Percentiles rank a stretch among this genome's conserved stretches.
phyloP scores from a whole-genome alignment of 106 monocot species.

The Ottelia alismoides region DNA sequence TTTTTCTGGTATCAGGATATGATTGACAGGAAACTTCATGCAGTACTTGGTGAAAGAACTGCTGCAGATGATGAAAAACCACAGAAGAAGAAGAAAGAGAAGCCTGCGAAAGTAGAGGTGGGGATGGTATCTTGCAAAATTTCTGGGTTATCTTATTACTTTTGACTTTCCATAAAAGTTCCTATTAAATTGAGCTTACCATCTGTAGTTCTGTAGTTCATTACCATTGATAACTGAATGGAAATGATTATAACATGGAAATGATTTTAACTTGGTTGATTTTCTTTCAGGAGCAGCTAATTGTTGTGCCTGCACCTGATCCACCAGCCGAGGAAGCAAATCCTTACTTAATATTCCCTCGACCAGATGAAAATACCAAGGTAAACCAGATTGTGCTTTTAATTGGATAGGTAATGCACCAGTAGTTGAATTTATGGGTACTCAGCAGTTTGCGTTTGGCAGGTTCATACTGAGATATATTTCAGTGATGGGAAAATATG shows the following conservation, averaged over 20 bases:
- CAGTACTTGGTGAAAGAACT: slow-evolving; percentile 78
- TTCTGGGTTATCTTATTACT: slow-evolving; percentile 1
- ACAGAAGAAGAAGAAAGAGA: slow-evolving; percentile 92
- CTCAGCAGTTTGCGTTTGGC: too few relatives aligned
- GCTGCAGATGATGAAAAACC: slow-evolving; percentile 83
- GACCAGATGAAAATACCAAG: slow-evolving; percentile 80
- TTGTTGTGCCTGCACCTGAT: slow-evolving; percentile 5
- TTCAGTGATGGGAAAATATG: slow-evolving; percentile 78
- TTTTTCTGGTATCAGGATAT: slow-evolving; percentile 34
- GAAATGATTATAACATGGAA: too few relatives aligned
- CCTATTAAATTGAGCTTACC: too few relatives aligned
- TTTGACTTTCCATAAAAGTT: too few relatives aligned
- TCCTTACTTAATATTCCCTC: slow-evolving; percentile 88
- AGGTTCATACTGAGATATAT: slow-evolving; percentile 98
- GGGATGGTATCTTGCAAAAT: background rate
- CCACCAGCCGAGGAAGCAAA: slow-evolving; percentile 57
- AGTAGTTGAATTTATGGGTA: too few relatives aligned
- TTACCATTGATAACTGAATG: too few relatives aligned
- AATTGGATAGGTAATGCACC: too few relatives aligned
- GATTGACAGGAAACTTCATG: slow-evolving; percentile 56
- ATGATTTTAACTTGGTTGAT: background rate
- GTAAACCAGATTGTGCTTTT: slow-evolving; percentile 14
- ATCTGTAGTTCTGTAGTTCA: too few relatives aligned
- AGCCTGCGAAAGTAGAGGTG: slow-evolving; percentile 74
- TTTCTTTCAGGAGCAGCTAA: slow-evolving; percentile 28